Conservation (phyloP, 345 rosid genomes). For the Jatropha curcas region DNA sequence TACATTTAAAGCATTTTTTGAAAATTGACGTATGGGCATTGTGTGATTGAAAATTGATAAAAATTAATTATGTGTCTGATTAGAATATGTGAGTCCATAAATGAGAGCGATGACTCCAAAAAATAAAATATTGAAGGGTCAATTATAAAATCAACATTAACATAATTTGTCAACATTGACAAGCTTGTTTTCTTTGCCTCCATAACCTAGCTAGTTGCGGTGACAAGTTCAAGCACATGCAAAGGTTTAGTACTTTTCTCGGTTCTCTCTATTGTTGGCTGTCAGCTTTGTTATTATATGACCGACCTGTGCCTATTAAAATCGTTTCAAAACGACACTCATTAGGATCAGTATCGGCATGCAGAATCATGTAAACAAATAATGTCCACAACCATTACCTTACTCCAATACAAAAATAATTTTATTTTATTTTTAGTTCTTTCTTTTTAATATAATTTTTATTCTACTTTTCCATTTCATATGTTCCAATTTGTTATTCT, state of each 20-base stretch:
- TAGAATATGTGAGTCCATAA: neutral
- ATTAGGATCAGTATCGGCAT: neutral
- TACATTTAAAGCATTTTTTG: too few species aligned
- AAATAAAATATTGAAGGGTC: neutral
- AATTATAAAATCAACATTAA: neutral
- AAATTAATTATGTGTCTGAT: neutral
- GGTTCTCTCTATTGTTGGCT: neutral
- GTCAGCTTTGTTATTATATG: conserved; percentile 21
- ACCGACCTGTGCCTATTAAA: neutral
- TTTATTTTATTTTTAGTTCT: too few species aligned
- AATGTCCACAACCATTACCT: neutral
- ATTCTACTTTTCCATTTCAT: too few species aligned
- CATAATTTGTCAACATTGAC: conserved; percentile 5
- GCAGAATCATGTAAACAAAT: neutral
- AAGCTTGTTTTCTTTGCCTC: neutral
- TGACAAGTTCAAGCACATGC: conserved; percentile 16
- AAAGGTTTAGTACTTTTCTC: conserved; percentile 12
- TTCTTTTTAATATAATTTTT: too few species aligned
- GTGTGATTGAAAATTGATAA: neutral
- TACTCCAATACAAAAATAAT: too few species aligned
- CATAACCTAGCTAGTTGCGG: neutral
- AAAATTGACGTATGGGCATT: too few species aligned
- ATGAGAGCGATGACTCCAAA: neutral
- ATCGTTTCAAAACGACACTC: neutral
- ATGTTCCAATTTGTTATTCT: too few species aligned